Conservation (phyloP, 2,329 filamentous ascomycete genomes). For the Lecanicillium sp. region DNA sequence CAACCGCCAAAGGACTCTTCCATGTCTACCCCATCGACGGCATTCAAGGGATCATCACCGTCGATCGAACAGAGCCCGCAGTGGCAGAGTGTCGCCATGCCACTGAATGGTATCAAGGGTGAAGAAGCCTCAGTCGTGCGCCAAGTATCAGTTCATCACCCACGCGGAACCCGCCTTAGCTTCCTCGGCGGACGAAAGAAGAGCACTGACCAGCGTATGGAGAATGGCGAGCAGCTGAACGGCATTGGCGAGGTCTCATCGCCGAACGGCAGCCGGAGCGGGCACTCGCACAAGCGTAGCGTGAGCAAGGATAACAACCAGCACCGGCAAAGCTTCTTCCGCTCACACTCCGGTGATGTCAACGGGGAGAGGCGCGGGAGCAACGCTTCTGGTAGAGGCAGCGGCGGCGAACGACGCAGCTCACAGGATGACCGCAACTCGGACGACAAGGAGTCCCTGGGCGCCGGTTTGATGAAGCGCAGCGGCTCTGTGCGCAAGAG, state of each 20-base stretch:
- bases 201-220: conserved; percentile 22
- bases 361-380: not conserved
- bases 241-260: conserved; percentile 15
- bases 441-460: conserved; percentile 20
- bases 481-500: conserved; percentile 64
- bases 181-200: conserved; percentile 49
- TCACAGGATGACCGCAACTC: conserved; percentile 16
- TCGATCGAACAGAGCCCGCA: conserved; percentile 28
- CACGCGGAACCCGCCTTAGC: conserved; percentile 44
- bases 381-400: conserved; percentile 9
- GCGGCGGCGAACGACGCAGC: conserved; percentile 11
- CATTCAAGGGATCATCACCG: conserved; percentile 42
- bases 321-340: conserved; percentile 37
- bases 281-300: conserved; percentile 21
- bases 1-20: conserved; percentile 32
- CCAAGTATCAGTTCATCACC: conserved; percentile 43
- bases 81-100: conserved; percentile 22
- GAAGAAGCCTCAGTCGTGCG: conserved; percentile 45
- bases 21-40: conserved; percentile 32
- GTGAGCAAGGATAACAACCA: conserved; percentile 19
- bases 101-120: conserved; percentile 26
- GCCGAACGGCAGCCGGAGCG: conserved; percentile 15
- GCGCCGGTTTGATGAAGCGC: conserved; percentile 34
- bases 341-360: conserved; percentile 22
- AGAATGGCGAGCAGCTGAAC: conserved; percentile 12